These are phyloP conservation scores for Aspergillus flavus DNA, from an alignment of 2,329 filamentous ascomycete genomes.

Conservation along the genomic window DNA sequence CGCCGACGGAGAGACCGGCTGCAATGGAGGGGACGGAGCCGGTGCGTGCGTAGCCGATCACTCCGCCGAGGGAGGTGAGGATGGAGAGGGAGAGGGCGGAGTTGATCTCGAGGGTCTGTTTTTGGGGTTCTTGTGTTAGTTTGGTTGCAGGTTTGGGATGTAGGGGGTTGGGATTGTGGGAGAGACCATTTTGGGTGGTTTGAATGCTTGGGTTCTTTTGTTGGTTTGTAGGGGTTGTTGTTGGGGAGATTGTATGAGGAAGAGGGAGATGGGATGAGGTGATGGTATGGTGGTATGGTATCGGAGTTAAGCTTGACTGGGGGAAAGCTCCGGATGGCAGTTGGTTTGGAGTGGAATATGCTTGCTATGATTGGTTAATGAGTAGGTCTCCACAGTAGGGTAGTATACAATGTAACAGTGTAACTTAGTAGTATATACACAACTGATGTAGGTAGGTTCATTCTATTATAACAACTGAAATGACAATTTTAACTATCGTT, in stretches of 20 bases:
- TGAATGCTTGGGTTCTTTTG: neutral
- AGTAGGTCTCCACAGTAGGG: neutral
- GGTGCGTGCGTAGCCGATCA: slow-evolving; percentile 81
- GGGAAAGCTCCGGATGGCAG: no score
- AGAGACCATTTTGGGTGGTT: slow-evolving; percentile 25
- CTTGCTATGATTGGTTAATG: neutral
- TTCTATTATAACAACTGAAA: neutral
- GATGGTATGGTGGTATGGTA: neutral
- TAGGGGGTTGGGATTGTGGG: neutral
- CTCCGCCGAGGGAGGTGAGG: slow-evolving; percentile 83
- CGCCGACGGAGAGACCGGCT: slow-evolving; percentile 81
- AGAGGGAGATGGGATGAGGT: neutral
- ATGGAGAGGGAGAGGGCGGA: slow-evolving; percentile 78
- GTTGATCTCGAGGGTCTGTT: slow-evolving; percentile 38
- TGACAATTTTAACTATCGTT: neutral
- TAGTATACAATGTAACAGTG: neutral
- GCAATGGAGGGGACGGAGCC: slow-evolving; percentile 83
- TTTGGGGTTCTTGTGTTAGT: slow-evolving; percentile 3
- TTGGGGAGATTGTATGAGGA: neutral
- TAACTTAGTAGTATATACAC: no score
- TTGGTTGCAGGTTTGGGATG: neutral
- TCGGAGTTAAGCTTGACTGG: neutral
- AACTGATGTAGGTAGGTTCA: neutral
- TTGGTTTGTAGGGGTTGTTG: neutral
- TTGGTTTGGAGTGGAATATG: no score